Base-by-base conservation (phyloP, 345 rosid genomes). In the Toxicodendron radicans region DNA sequence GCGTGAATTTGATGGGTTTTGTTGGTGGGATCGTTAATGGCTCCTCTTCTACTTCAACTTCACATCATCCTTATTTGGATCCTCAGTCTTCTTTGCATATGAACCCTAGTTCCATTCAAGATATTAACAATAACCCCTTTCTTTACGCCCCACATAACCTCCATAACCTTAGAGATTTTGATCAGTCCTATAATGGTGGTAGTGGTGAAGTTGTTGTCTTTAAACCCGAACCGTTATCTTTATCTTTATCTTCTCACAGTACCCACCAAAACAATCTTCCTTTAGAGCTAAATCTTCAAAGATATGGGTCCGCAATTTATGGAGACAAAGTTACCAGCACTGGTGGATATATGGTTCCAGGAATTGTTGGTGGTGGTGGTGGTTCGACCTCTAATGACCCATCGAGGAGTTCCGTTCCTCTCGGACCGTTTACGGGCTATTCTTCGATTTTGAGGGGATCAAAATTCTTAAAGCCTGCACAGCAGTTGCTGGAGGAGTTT, bases 381-480 rank as follows among this genome's bases (percentile, higher is more conserved):
- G 80, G 74, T 14, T 84, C 90, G 1, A 68, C 85, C 33, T 74
- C 85, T 5, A 79, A 82, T 30, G 88, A 82, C 64, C 85, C 72
- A 1, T 82, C 90, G 0, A 86, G 93, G 79, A 81, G 87, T 78
- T 76, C 87, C 9, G 83, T 81, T 5, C 97, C 95, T 20, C 84
- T 88, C 1, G 92, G 95, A 45, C 93, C 97, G 0, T 94, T 92
- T 70, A 89, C 95, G 1, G 97, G 97, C 1, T 91, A 94, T 60
- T 86, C 95, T 66, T 90, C 91, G 73, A 84, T 94, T 70, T 75
- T 94, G 63, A 88, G 87, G 66, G 97, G 89, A 49, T 94, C 98
- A 5, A 91, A 88, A 71, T 94, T 94, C 78, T 78, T 94, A 85
- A 92, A 83, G 80, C 98, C 98, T 4, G 93, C 98, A 0, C 97